Conservation (phyloP, 495 filamentous ascomycete species). For the Durotheca rogersii region DNA sequence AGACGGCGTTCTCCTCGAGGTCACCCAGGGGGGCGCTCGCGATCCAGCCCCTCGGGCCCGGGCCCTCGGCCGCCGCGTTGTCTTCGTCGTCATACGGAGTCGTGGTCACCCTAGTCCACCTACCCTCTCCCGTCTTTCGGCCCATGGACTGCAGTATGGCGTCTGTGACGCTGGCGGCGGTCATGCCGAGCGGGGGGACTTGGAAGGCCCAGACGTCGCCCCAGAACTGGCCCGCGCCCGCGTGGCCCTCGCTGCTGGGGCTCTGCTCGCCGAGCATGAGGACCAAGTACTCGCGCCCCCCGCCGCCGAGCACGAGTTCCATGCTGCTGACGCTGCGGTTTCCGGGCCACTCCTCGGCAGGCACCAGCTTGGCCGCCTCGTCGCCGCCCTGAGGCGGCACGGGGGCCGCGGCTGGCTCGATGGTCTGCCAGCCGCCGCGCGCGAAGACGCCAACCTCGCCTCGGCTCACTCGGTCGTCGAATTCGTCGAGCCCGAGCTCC, state of each 20-base stretch:
- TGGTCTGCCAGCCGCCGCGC: slow-evolving; percentile 42
- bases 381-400: slow-evolving; percentile 22
- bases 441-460: slow-evolving; percentile 43
- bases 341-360: slow-evolving; percentile 43
- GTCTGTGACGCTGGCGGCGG: slow-evolving; percentile 54
- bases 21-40: slow-evolving; percentile 50
- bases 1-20: slow-evolving; percentile 50
- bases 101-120: slow-evolving; percentile 51
- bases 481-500: slow-evolving; percentile 50
- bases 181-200: slow-evolving; percentile 52
- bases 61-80: slow-evolving; percentile 42
- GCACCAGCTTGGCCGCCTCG: slow-evolving; percentile 28
- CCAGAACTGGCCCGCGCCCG: slow-evolving; percentile 67
- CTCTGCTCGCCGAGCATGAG: slow-evolving; percentile 68
- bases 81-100: slow-evolving; percentile 48
- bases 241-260: slow-evolving; percentile 61
- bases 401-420: slow-evolving; percentile 23
- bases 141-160: slow-evolving; percentile 55
- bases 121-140: slow-evolving; percentile 50
- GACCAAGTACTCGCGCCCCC: slow-evolving; percentile 60
- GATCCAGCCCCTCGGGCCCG: slow-evolving; percentile 48
- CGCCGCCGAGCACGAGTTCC: slow-evolving; percentile 49
- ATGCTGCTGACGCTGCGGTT: slow-evolving; percentile 47
- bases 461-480: slow-evolving; percentile 48
- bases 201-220: slow-evolving; percentile 75